Conservation (phyloP, 768 basidiomycete genomes). For the Fibroporia radiculosa region DNA sequence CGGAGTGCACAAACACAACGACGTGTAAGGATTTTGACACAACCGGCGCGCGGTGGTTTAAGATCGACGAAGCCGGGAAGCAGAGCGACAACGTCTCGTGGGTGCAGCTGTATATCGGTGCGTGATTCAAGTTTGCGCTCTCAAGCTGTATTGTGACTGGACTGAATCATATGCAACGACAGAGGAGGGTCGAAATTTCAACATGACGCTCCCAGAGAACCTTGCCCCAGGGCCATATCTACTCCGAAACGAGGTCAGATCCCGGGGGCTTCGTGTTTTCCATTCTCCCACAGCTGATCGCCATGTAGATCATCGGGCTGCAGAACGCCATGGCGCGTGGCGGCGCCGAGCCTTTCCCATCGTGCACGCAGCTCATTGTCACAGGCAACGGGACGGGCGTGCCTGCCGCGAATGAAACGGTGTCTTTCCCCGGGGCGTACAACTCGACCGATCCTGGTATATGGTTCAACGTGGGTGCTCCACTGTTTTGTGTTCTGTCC, state of each 20-base stretch:
- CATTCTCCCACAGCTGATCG: neutral
- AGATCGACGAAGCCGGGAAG: slow-evolving; percentile 31
- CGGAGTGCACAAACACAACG: slow-evolving; percentile 42
- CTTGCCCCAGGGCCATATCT: slow-evolving; percentile 67
- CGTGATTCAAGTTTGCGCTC: slow-evolving; percentile 7
- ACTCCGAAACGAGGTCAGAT: slow-evolving; percentile 52
- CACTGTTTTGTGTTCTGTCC: neutral
- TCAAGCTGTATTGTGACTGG: neutral
- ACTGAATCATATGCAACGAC: slow-evolving; percentile 1
- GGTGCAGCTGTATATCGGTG: slow-evolving; percentile 24
- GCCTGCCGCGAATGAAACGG: slow-evolving; percentile 42
- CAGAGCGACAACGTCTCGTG: slow-evolving; percentile 18
- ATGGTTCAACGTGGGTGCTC: slow-evolving; percentile 28
- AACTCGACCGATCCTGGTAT: slow-evolving; percentile 65
- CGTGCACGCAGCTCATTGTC: slow-evolving; percentile 50
- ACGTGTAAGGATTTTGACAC: slow-evolving; percentile 58
- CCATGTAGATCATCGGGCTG: slow-evolving; percentile 22
- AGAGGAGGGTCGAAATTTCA: slow-evolving; percentile 20
- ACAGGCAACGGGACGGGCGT: slow-evolving; percentile 44
- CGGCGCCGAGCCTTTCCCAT: slow-evolving; percentile 72
- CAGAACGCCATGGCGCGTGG: slow-evolving; percentile 24
- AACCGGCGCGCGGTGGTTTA: slow-evolving; percentile 64
- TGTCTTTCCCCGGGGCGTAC: slow-evolving; percentile 69
- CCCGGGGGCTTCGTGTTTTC: neutral
- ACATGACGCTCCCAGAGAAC: slow-evolving; percentile 29